These are phyloP conservation scores for Antrodiella citrinella DNA, from an alignment of 768 basidiomycete genomes.

Conservation along the genomic window DNA sequence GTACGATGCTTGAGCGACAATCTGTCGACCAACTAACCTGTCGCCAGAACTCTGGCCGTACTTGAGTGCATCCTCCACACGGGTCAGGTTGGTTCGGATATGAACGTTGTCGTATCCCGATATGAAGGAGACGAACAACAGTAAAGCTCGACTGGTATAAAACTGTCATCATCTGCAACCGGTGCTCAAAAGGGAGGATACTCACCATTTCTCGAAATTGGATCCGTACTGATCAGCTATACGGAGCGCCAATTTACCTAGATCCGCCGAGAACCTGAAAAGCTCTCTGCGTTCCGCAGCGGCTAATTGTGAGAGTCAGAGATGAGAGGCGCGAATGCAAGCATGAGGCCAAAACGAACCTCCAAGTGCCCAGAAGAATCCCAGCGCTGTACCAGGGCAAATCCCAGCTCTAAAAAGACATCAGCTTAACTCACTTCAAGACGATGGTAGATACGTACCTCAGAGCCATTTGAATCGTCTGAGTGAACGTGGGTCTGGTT, in stretches of 20 bases:
- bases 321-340: too few species aligned
- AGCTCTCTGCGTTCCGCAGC: slow-evolving; percentile 55
- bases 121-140: slow-evolving; percentile 53
- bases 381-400: slow-evolving; percentile 58
- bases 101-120: slow-evolving; percentile 63
- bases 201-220: slow-evolving; percentile 60
- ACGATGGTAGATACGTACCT: slow-evolving; percentile 29
- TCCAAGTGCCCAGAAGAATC: slow-evolving; percentile 66
- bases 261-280: slow-evolving; percentile 60
- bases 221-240: slow-evolving; percentile 62
- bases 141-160: slow-evolving; percentile 53
- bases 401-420: slow-evolving; percentile 46
- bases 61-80: slow-evolving; percentile 54
- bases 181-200: too few species aligned
- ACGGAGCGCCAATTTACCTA: slow-evolving; percentile 56
- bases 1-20: too few species aligned
- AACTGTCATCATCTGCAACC: too few species aligned
- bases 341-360: slow-evolving; percentile 26
- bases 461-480: slow-evolving; percentile 61
- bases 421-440: too few species aligned
- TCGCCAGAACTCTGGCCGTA: slow-evolving; percentile 63
- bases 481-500: not conserved
- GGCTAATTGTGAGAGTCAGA: slow-evolving; percentile 14
- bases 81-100: slow-evolving; percentile 50
- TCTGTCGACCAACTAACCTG: slow-evolving; percentile 37